phyloP scores from a whole-genome alignment of 2,329 filamentous ascomycete genomes.

The Curvularia eragrostidis region DNA sequence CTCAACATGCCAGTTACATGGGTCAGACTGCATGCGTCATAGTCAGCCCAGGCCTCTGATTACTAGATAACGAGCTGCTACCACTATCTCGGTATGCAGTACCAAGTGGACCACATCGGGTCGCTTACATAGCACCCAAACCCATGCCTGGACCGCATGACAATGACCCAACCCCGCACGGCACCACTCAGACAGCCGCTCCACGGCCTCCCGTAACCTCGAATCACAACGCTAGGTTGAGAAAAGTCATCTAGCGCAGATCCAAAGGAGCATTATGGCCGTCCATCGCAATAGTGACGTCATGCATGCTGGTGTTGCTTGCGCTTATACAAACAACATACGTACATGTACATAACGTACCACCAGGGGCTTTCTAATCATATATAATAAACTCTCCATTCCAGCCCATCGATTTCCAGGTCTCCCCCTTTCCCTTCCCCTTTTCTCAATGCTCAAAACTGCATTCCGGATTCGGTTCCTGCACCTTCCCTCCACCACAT shows the following conservation, averaged over 20 bases:
- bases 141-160: constrained; percentile 7
- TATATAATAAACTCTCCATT: background rate
- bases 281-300: constrained; percentile 23
- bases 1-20: background rate
- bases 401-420: background rate
- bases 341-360: background rate
- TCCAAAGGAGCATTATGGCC: constrained; percentile 6
- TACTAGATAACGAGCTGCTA: background rate
- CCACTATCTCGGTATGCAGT: background rate
- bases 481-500: constrained; percentile 5
- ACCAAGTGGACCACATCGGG: background rate
- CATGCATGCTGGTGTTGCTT: constrained; percentile 9
- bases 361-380: background rate
- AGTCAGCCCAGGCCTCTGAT: background rate
- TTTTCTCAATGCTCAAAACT: constrained; percentile 32
- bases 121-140: constrained; percentile 10
- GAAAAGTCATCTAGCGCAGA: constrained; percentile 3
- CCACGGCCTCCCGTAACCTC: background rate
- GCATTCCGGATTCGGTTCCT: constrained; percentile 20
- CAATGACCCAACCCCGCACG: constrained; percentile 24
- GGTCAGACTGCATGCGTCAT: background rate
- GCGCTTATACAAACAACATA: background rate
- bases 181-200: background rate
- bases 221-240: background rate
- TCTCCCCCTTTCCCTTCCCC: background rate